These are phyloP conservation scores for Collybia sordida DNA, from an alignment of 768 basidiomycete genomes.

Conservation along the genomic window DNA sequence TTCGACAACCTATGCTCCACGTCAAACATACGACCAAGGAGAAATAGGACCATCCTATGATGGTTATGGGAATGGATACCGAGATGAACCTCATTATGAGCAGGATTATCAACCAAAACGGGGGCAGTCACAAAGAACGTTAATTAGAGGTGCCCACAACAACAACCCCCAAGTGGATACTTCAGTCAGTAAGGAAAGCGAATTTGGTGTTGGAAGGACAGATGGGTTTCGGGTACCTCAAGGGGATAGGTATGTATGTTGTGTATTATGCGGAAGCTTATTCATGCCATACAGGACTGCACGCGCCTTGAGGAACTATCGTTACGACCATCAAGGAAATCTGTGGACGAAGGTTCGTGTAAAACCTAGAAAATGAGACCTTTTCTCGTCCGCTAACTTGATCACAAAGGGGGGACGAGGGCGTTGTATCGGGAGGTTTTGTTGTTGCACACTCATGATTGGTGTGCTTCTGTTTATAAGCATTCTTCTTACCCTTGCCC, in stretches of 20 bases:
- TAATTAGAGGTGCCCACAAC: constrained; percentile 4
- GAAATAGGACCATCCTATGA: constrained; percentile 30
- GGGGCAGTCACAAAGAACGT: constrained; percentile 15
- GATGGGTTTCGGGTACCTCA: background rate
- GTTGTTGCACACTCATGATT: constrained; percentile 73
- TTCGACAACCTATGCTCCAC: constrained; percentile 30
- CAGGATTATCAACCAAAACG: constrained; percentile 26
- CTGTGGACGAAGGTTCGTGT: constrained; percentile 63
- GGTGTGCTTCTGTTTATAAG: constrained; percentile 61
- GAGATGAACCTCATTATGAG: constrained; percentile 33
- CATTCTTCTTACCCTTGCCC: constrained; percentile 62
- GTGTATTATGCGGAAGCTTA: background rate
- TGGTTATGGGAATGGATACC: constrained; percentile 33
- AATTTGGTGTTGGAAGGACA: constrained; percentile 2
- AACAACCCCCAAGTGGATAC: background rate
- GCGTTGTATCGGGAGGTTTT: constrained; percentile 66
- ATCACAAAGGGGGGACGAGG: constrained; percentile 55
- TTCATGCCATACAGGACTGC: constrained; percentile 27
- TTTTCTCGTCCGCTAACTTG: background rate
- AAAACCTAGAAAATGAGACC: too few species aligned
- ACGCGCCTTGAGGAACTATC: constrained; percentile 48
- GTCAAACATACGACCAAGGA: constrained; percentile 54
- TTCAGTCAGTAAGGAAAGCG: constrained; percentile 9
- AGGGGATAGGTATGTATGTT: constrained; percentile 10
- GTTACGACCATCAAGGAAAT: constrained; percentile 57